A percentile compares a stretch with the other conserved stretches of the same genome.
phyloP scores from a whole-genome alignment of 129 eudicot species.

The Sambucus nigra region DNA sequence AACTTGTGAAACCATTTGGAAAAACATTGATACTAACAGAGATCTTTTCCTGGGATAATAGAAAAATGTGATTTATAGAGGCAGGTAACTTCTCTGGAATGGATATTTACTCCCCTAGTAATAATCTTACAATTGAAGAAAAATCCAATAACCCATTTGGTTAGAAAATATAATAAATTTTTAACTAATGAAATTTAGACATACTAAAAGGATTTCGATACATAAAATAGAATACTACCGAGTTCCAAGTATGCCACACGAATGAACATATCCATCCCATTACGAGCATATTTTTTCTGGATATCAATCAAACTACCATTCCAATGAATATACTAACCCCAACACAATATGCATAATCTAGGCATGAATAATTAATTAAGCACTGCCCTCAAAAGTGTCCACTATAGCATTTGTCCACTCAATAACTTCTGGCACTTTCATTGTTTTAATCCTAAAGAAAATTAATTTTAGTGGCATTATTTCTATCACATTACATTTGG shows the following conservation, averaged over 20 bases:
- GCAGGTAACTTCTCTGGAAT: too few species aligned
- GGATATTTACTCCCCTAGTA: too few species aligned
- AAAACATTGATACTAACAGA: too few species aligned
- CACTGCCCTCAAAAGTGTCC: slow-evolving; percentile 22
- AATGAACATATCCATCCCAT: slow-evolving; percentile 22
- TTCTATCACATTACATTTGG: slow-evolving; percentile 6
- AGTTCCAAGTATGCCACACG: slow-evolving; percentile 26
- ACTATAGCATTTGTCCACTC: neutral
- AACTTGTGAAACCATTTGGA: too few species aligned
- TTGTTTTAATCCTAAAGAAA: slow-evolving; percentile 9
- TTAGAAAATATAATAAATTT: too few species aligned
- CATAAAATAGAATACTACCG: too few species aligned
- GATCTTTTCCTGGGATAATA: too few species aligned
- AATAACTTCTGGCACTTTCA: slow-evolving; percentile 15
- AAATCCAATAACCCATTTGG: too few species aligned
- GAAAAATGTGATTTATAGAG: too few species aligned
- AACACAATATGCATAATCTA: slow-evolving; percentile 16
- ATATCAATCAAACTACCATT: slow-evolving; percentile 20
- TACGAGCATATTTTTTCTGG: slow-evolving; percentile 3
- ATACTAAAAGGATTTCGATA: too few species aligned
- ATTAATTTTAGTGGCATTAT: slow-evolving; percentile 3
- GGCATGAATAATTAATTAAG: slow-evolving; percentile 27
- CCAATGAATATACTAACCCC: slow-evolving; percentile 31
- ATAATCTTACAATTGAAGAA: too few species aligned
- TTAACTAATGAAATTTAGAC: neutral